These are phyloP conservation scores for Uronychia binucleata DNA, from an alignment of 73 alveolate species.

Conservation along the genomic window DNA sequence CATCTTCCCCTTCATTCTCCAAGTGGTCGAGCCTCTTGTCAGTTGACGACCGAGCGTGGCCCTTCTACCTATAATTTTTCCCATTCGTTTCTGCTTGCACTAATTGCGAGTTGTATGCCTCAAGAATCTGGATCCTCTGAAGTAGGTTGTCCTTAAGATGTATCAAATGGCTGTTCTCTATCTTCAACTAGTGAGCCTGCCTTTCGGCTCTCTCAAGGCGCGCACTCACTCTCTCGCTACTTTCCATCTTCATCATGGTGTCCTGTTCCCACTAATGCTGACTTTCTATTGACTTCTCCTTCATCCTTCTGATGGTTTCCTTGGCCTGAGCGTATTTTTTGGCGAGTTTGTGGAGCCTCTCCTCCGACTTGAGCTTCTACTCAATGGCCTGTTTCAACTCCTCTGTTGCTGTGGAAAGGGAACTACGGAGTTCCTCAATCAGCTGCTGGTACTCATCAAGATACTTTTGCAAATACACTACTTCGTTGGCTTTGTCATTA, in stretches of 20 bases:
- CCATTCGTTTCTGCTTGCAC: too few relatives aligned
- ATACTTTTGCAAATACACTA: neutral
- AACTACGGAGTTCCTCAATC: neutral
- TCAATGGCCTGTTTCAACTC: neutral
- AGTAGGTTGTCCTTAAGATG: neutral
- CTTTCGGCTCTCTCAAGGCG: neutral
- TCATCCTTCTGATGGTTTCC: neutral
- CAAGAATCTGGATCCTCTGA: neutral
- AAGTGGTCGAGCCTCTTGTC: neutral
- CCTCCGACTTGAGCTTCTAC: neutral
- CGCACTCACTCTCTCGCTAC: neutral
- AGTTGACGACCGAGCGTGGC: too few relatives aligned
- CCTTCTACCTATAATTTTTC: too few relatives aligned
- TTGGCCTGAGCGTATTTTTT: neutral
- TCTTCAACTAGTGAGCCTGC: neutral
- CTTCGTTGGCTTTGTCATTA: neutral
- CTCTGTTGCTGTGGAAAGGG: neutral
- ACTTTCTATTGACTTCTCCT: neutral
- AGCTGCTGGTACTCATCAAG: neutral
- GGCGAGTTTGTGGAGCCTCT: neutral
- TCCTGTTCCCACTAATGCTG: neutral
- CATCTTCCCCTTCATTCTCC: neutral
- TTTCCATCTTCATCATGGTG: neutral
- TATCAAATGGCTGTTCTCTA: neutral
- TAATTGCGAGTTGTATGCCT: neutral